Evolutionary conservation across 2,329 filamentous ascomycete species (phyloP).

Genomic region (Leptographium wingfieldii): DNA sequence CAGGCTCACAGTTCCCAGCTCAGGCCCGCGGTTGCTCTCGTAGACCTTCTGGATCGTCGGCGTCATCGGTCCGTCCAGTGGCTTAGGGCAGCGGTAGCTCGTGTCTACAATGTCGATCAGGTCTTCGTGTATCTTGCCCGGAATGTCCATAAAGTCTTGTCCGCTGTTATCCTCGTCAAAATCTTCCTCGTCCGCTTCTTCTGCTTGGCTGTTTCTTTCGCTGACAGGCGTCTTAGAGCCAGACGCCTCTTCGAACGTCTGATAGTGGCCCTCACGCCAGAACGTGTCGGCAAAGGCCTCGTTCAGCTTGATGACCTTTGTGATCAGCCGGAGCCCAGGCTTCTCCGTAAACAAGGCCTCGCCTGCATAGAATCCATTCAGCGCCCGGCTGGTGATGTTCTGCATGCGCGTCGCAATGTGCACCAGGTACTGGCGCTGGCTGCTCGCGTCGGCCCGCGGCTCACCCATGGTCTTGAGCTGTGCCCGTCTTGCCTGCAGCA

Average conservation of each 20-base stretch:
- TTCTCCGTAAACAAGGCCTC: conserved; percentile 18
- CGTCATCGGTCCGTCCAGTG: conserved; percentile 23
- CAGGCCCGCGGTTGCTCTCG: conserved; percentile 33
- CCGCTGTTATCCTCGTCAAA: conserved; percentile 14
- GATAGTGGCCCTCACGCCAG: conserved; percentile 17
- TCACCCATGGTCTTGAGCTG: conserved; percentile 20
- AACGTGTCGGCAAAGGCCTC: conserved; percentile 22
- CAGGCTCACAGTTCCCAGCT: conserved; percentile 34
- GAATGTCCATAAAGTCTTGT: not conserved
- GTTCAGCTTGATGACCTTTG: conserved; percentile 24
- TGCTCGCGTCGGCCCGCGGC: conserved; percentile 14
- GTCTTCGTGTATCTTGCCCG: conserved; percentile 10
- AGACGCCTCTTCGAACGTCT: conserved; percentile 1
- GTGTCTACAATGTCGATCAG: conserved; percentile 18
- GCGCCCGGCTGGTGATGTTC: conserved; percentile 16
- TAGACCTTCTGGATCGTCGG: conserved; percentile 31
- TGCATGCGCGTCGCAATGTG: conserved; percentile 21
- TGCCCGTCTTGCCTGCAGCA: conserved; percentile 5
- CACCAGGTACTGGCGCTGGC: conserved; percentile 24
- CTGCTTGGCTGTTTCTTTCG: not conserved
- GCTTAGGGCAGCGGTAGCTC: conserved; percentile 12
- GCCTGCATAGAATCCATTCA: conserved; percentile 23
- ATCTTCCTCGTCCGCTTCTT: not conserved
- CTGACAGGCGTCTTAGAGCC: no score
- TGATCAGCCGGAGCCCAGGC: conserved; percentile 23